A percentile compares a stretch with the other conserved stretches of the same genome.
Conservation (phyloP, 352 stramenopile genomes). For the Globisporangium spiculum region DNA sequence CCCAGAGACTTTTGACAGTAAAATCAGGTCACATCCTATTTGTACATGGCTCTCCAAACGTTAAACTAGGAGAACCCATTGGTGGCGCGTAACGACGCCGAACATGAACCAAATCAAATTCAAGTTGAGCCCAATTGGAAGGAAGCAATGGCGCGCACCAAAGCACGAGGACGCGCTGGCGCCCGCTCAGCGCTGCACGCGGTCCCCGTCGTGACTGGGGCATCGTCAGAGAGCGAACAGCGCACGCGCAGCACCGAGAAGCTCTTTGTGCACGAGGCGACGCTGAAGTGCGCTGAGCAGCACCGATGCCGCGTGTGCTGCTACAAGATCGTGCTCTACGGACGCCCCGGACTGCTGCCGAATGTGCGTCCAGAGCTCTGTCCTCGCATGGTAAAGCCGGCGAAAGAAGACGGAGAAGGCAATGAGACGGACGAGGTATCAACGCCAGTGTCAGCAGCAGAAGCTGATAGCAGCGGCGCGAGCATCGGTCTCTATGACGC, state of each 20-base stretch:
- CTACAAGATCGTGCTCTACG: slow-evolving; percentile 84
- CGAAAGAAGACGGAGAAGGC: background rate
- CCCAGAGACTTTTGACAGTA: background rate
- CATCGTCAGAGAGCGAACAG: background rate
- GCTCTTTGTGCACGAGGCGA: slow-evolving; percentile 64
- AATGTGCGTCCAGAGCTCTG: slow-evolving; percentile 81
- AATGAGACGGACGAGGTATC: slow-evolving; percentile 9
- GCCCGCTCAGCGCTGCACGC: background rate
- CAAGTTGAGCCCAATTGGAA: background rate
- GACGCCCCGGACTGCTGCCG: slow-evolving; percentile 46
- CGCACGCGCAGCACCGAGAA: slow-evolving; percentile 48
- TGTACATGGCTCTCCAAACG: background rate
- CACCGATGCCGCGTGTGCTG: slow-evolving; percentile 80
- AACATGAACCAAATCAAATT: background rate
- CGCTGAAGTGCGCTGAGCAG: slow-evolving; percentile 59
- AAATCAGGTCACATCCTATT: background rate
- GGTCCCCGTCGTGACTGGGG: background rate
- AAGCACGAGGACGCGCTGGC: background rate
- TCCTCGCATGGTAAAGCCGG: slow-evolving; percentile 35
- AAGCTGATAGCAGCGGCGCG: background rate
- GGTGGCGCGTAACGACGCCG: background rate
- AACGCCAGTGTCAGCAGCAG: background rate
- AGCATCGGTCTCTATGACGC: slow-evolving; percentile 62
- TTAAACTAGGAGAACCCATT: slow-evolving; percentile 4
- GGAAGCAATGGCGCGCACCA: background rate